A percentile compares a stretch with the other conserved stretches of the same genome.
Conservation (phyloP, 164 flowering plant species). For the Vitis cinerea region DNA sequence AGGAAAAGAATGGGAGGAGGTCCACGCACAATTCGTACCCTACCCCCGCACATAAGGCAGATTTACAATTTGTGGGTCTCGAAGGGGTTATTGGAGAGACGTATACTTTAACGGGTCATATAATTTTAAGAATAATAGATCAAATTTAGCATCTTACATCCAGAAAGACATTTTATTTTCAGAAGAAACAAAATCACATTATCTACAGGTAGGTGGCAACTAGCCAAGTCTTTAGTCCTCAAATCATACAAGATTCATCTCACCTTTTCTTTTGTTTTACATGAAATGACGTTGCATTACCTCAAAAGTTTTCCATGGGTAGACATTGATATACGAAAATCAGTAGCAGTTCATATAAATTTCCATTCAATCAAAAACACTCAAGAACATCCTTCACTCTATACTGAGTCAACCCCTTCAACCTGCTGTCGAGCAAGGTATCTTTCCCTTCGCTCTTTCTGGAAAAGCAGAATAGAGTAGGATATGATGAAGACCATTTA, state of each 20-base stretch:
- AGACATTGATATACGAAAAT: conserved; percentile 1
- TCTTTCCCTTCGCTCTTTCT: conserved; percentile 91
- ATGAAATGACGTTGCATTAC: conserved; percentile 5
- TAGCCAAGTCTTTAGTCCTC: conserved; percentile 6
- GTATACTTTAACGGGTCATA: too few relatives aligned
- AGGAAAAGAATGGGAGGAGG: too few relatives aligned
- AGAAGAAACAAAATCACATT: conserved; percentile 14
- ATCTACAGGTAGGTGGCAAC: conserved; percentile 18
- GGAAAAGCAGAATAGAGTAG: neutral
- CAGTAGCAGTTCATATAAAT: neutral
- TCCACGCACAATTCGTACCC: too few relatives aligned
- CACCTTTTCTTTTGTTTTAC: conserved; percentile 6
- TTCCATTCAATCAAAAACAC: conserved; percentile 7
- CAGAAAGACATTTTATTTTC: conserved; percentile 3
- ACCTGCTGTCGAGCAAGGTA: conserved; percentile 87
- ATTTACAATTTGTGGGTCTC: too few relatives aligned
- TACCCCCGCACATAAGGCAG: too few relatives aligned
- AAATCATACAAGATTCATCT: conserved; percentile 6
- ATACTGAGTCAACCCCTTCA: conserved; percentile 74
- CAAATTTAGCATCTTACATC: neutral
- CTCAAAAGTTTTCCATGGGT: conserved; percentile 1
- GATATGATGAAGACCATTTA: neutral
- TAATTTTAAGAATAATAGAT: too few relatives aligned
- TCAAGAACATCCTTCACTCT: conserved; percentile 12
- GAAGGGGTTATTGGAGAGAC: too few relatives aligned